Evolutionary conservation across 1,284 basidiomycete genomes (phyloP), one percentile per base, ranked within the genome.

Genomic region (Microbotryum intermedium): DNA sequence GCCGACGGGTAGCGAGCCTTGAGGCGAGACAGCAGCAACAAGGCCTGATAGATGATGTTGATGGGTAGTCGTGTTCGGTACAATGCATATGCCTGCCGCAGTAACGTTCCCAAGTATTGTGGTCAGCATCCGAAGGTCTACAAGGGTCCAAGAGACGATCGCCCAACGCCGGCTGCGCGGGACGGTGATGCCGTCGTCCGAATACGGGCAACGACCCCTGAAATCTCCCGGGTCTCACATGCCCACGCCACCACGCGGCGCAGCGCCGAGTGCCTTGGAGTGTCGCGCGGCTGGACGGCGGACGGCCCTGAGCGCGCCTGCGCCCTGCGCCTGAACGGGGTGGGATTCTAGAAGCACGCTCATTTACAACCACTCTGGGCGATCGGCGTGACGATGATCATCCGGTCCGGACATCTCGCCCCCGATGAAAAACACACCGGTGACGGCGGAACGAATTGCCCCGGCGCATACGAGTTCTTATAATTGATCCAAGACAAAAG

Each of bases 1-100:
- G 90, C 91, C 9, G 88, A 88, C 21, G 91, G 91, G 76, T 93
- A 94, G 29, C 89, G 85, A 5, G 84, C 84, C 78, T 95, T 95
- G 60, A 95, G 79, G 8, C 90, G 83, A 69, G 89, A 86, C 0
- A 95, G 78, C 5, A 94, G 82, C 39, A 92, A 84, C 2, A 94
- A 83, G 0, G 90, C 84, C 2, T 89, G 87, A 70, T 88, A 90
- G 0, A 87, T 91, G 47, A 94, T 90, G 0, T 87, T 83, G 0
- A 81, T 65, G 30, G 90, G 87, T 0, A 94, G 80, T 34, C 91
- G 85, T 0, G 90, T 94, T 30, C 91, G 83, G 72, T 94, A 89
- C 8, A 94, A 80, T 0, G 90, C 87, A 71, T 94, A 94, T 0
- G 90, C 91, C 65, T 66, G 61, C 20, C 16, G 3, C 8, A 6